phyloP scores from a whole-genome alignment of 1,284 basidiomycete species.

The Pseudozyma sp. region DNA sequence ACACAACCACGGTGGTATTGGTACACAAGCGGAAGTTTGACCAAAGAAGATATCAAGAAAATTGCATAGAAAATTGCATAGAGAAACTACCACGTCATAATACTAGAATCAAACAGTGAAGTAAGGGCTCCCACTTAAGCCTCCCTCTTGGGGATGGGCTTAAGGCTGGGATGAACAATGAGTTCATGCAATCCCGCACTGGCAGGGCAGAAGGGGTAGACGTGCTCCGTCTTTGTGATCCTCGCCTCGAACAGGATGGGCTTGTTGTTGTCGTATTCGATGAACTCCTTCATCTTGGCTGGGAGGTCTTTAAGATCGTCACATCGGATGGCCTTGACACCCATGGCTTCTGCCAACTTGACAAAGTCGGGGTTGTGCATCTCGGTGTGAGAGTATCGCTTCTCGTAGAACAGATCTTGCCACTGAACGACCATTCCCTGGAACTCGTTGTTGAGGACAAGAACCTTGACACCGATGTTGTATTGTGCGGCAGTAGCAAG shows the following conservation, averaged over 20 bases:
- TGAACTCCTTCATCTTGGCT: slow-evolving; percentile 96
- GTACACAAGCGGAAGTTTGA: neutral
- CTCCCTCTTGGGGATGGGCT: slow-evolving; percentile 40
- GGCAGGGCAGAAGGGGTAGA: slow-evolving; percentile 92
- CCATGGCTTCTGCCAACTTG: slow-evolving; percentile 87
- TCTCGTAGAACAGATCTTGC: slow-evolving; percentile 97
- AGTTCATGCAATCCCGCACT: slow-evolving; percentile 91
- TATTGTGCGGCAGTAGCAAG: slow-evolving; percentile 91
- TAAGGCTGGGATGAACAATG: slow-evolving; percentile 54
- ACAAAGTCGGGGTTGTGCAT: slow-evolving; percentile 97
- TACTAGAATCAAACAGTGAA: too few species aligned
- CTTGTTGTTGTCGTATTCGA: slow-evolving; percentile 88
- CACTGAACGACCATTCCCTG: slow-evolving; percentile 96
- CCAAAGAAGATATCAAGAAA: neutral
- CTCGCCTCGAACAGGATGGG: slow-evolving; percentile 92
- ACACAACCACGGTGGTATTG: neutral
- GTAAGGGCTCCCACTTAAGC: neutral
- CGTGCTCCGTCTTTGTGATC: slow-evolving; percentile 88
- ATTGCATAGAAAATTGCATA: neutral
- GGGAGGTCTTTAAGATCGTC: slow-evolving; percentile 80
- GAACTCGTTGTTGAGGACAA: slow-evolving; percentile 70
- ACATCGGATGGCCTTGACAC: slow-evolving; percentile 88
- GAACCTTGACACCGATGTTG: slow-evolving; percentile 89
- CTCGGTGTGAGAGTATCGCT: slow-evolving; percentile 90
- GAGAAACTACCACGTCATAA: too few species aligned